Evolutionary conservation across 1,139 yeast genomes (phyloP), one percentile per base, ranked within the genome.

Genomic region (Pichia terricola): DNA sequence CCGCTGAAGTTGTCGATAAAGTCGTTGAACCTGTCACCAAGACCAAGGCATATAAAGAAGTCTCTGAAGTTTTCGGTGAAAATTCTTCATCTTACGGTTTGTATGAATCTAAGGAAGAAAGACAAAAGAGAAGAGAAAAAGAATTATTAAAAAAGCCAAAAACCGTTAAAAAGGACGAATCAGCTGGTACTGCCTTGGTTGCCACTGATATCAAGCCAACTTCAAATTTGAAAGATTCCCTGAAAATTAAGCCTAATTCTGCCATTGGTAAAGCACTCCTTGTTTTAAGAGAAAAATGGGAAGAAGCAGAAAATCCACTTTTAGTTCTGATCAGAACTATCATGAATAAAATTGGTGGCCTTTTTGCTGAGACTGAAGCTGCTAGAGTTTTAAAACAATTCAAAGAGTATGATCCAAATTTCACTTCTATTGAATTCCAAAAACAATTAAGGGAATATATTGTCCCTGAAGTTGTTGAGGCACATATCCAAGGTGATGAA

Each of bases 341-440:
- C 35, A 62, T 84, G 37, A 89, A 82, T 60, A 84, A 86, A 59
- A 69, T 91, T 45, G 82, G 94, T 42, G 88, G 95, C 4, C 77
- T 87, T 57, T 91, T 94, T 60, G 91, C 94, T 28, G 99, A 94
- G 67, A 94, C 97, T 38, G 99, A 94, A 67, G 81, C 87, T 53
- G 97, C 96, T 32, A 82, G 84, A 63, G 98, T 89, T 28, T 72
- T 86, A 51, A 81, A 83, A 53, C 80, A 83, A 62, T 87, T 94
- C 68, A 84, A 79, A 66, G 76, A 80, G 60, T 81, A 91, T 76
- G 99, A 94, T 65, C 96, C 98, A 43, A 70, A 77, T 34, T 94
- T 91, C 70, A 79, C 79, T 53, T 74, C 78, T 54, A 91, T 88
- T 47, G 80, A 75, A 52, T 91, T 94, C 69, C 77, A 83, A 54